phyloP scores from a whole-genome alignment of 2,329 filamentous ascomycete genomes.

The Hymenoscyphus scutula region DNA sequence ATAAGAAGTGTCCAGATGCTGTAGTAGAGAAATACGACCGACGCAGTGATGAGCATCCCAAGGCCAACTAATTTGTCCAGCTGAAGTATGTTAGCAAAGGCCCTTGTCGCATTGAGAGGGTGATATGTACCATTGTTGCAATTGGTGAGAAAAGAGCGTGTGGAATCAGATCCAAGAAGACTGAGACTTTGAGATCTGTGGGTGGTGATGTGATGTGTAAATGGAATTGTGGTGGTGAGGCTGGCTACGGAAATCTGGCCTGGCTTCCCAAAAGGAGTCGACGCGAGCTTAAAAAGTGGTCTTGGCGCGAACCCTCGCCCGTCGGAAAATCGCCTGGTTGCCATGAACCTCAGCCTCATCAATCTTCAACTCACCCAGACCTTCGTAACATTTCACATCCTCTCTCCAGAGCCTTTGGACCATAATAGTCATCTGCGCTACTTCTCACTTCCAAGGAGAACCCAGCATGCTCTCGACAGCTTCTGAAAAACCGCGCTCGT shows the following conservation, averaged over 20 bases:
- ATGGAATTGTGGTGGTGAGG: slow-evolving; percentile 8
- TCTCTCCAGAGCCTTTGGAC: not conserved
- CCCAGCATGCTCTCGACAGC: not conserved
- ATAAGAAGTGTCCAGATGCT: slow-evolving; percentile 97
- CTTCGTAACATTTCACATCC: not conserved
- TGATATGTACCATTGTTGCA: slow-evolving; percentile 36
- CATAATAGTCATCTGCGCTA: not conserved
- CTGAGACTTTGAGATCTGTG: slow-evolving; percentile 16
- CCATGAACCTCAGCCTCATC: slow-evolving; percentile 5
- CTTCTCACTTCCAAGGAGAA: not conserved
- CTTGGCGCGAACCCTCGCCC: slow-evolving; percentile 1
- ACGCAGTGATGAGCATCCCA: slow-evolving; percentile 72
- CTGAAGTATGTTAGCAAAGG: slow-evolving; percentile 47
- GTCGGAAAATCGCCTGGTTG: slow-evolving; percentile 1
- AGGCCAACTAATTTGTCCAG: slow-evolving; percentile 84
- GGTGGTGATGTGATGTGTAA: slow-evolving; percentile 4
- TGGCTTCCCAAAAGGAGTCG: not conserved
- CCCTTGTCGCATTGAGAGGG: not conserved
- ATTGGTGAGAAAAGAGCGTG: slow-evolving; percentile 30
- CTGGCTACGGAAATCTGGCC: not conserved
- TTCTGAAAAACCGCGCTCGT: not conserved
- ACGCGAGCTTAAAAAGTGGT: slow-evolving; percentile 6
- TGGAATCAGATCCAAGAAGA: slow-evolving; percentile 21
- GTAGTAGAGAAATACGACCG: slow-evolving; percentile 83
- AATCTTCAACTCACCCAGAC: not conserved